Conservation (phyloP, 257 asterid genomes). For the Plantago elongata region DNA sequence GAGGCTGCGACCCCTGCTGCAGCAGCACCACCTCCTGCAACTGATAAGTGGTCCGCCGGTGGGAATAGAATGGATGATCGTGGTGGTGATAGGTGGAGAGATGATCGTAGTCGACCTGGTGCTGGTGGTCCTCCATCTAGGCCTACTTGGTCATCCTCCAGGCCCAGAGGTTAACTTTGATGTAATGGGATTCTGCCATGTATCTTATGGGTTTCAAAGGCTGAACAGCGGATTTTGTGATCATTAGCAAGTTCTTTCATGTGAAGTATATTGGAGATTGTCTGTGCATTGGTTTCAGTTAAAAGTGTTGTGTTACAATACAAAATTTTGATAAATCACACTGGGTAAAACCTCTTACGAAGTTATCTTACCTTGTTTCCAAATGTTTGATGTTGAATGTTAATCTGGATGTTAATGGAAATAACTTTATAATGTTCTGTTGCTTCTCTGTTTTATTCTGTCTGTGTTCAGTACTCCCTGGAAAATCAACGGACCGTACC, state of each 20-base stretch:
- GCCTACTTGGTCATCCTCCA: conserved; percentile 6
- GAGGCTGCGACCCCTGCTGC: conserved; percentile 27
- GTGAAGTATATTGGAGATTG: not conserved
- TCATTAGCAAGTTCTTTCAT: not conserved
- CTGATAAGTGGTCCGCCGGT: conserved; percentile 43
- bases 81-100: conserved; percentile 47
- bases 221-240: not conserved
- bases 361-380: too few relatives aligned
- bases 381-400: too few relatives aligned
- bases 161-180: conserved; percentile 4
- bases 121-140: conserved; percentile 20
- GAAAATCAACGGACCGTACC: too few relatives aligned
- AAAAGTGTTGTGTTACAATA: not conserved
- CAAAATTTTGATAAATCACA: not conserved
- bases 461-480: too few relatives aligned
- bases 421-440: too few relatives aligned
- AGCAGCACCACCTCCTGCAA: conserved; percentile 49
- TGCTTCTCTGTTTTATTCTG: too few relatives aligned
- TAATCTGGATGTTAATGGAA: too few relatives aligned
- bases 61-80: conserved; percentile 38
- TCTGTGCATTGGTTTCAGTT: not conserved
- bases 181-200: not conserved
- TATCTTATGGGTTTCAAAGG: not conserved
- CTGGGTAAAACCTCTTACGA: too few relatives aligned
- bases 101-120: conserved; percentile 38